Evolutionary conservation across 768 basidiomycete genomes (phyloP).

Genomic region (Amanita rubescens): DNA sequence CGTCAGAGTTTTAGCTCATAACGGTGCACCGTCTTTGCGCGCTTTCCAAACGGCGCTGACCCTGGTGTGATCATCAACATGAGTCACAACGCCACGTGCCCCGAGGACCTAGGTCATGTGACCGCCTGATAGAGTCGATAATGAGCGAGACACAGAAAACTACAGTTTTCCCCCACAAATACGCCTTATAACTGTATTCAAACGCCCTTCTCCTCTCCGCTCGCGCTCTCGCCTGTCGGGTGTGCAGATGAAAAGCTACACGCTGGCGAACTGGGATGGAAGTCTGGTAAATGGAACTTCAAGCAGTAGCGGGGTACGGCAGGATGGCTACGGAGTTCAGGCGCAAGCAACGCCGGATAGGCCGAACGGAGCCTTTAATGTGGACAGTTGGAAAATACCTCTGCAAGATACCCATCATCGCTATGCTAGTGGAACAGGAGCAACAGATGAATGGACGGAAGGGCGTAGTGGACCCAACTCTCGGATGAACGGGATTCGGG

Average conservation of each 20-base stretch:
- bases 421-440: not conserved
- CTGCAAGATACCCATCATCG: not conserved
- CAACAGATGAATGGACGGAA: not conserved
- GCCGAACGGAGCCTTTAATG: not conserved
- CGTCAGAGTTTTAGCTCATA: too few relatives aligned
- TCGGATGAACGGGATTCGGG: not conserved
- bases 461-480: not conserved
- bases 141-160: too few relatives aligned
- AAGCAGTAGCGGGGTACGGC: not conserved
- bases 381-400: not conserved
- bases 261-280: constrained; percentile 17
- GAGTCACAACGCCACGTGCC: too few relatives aligned
- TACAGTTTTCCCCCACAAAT: too few relatives aligned
- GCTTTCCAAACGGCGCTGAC: too few relatives aligned
- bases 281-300: constrained; percentile 1
- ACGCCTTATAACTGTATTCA: too few relatives aligned
- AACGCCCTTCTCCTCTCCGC: not conserved
- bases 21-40: too few relatives aligned
- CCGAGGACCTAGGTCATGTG: too few relatives aligned
- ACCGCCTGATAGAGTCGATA: too few relatives aligned
- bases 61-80: too few relatives aligned
- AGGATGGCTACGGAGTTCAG: not conserved
- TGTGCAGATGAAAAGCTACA: constrained; percentile 15
- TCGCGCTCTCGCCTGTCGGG: not conserved
- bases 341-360: not conserved